Base-by-base conservation (phyloP, 2,329 filamentous ascomycete species). In the Fusarium austroafricanum region DNA sequence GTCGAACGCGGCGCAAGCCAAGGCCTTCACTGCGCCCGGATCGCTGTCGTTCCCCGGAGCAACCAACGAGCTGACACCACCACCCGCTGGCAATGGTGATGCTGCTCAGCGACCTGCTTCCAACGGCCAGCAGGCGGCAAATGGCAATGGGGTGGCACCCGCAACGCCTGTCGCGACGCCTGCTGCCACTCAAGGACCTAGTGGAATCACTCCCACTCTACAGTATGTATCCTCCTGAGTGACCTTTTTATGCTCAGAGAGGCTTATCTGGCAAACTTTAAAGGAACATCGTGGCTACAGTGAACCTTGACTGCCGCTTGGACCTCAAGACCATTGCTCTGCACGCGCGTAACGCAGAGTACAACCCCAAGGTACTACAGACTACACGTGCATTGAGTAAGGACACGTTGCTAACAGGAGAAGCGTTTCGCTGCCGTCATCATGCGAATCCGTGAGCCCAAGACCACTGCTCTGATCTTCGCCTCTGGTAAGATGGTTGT, bases 401-500 rank as follows among this genome's bases (percentile, higher is more conserved):
- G 60, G 29, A 28, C 60, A 61, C 43, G 43, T 69, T 61, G 75
- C 79, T 82, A 76, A 80, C 76, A 68, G 29, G 40, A 37, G 68
- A 73, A 97, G 94, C 95, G 95, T 91, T 98, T 98, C 79, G 96
- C 95, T 75, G 95, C 95, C 78, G 95, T 98, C 71, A 98, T 99
- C 81, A 98, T 99, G 96, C 94, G 96, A 84, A 99, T 99, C 74
- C 94, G 96, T 76, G 96, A 99, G 76, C 96, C 96, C 64, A 99
- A 99, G 86, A 99, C 96, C 6, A 99, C 96, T 4, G 96, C 96
- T 8, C 83, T 99, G 58, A 98, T 99, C 85, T 99, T 99, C 76
- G 96, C 96, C 61, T 96, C 92, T 2, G 96, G 96, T 82, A 99
- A 99, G 88, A 98, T 99, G 96, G 96, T 98, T 45, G 96, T 98